These are phyloP conservation scores for Fusarium siculi DNA, from an alignment of 2,329 filamentous ascomycete genomes.

Conservation along the genomic window DNA sequence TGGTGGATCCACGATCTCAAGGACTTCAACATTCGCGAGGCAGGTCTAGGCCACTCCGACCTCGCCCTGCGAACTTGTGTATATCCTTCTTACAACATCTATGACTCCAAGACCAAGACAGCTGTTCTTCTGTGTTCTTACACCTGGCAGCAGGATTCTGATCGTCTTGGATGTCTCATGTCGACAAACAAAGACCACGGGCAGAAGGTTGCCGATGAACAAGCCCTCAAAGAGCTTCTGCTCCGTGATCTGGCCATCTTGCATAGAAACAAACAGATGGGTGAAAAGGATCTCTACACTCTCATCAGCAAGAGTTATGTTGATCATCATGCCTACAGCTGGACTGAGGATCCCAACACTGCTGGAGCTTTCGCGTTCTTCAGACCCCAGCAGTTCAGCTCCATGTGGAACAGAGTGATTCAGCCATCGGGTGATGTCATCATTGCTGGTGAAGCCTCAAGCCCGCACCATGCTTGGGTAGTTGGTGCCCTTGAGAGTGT, in stretches of 20 bases:
- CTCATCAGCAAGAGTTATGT: conserved; percentile 10
- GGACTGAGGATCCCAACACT: conserved; percentile 6
- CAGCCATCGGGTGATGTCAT: conserved; percentile 19
- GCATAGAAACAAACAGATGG: neutral
- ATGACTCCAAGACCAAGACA: neutral
- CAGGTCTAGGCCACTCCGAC: neutral
- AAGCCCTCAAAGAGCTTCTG: neutral
- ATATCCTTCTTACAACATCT: conserved; percentile 16
- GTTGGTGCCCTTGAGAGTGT: conserved; percentile 14
- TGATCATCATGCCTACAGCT: conserved; percentile 1
- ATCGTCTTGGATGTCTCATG: conserved; percentile 2
- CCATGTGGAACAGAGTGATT: conserved; percentile 16
- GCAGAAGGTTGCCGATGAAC: neutral
- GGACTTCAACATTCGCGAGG: neutral
- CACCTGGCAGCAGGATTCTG: conserved; percentile 14
- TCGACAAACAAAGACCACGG: neutral
- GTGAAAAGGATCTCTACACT: neutral
- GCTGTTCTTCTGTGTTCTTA: conserved; percentile 14
- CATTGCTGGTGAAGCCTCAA: conserved; percentile 18
- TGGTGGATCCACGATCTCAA: conserved; percentile 20
- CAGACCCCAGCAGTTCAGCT: conserved; percentile 15
- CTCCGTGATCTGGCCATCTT: conserved; percentile 1
- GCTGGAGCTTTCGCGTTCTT: conserved; percentile 24
- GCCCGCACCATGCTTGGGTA: conserved; percentile 9
- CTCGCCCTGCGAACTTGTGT: conserved; percentile 1